phyloP scores from a whole-genome alignment of 345 rosid species.

The Gossypium herbaceum region DNA sequence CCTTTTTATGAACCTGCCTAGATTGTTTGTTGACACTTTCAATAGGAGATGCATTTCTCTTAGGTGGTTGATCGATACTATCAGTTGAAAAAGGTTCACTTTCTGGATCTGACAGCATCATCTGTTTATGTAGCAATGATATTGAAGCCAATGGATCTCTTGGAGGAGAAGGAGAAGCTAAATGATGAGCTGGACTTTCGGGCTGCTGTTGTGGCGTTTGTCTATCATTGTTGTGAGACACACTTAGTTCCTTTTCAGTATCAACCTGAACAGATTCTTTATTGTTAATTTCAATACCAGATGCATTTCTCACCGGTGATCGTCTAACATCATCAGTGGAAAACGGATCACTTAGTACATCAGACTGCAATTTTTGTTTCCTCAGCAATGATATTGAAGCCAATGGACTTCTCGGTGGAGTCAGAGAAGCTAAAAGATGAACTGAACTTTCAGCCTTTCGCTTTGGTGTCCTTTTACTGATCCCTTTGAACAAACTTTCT shows the following conservation, averaged over 20 bases:
- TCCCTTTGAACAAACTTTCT: conserved; percentile 41
- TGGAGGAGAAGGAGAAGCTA: conserved; percentile 46
- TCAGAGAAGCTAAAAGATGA: conserved; percentile 34
- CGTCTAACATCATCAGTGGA: conserved; percentile 35
- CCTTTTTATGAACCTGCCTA: conserved; percentile 36
- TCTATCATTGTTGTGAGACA: conserved; percentile 7
- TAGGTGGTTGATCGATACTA: conserved; percentile 30
- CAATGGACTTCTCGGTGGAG: conserved; percentile 44
- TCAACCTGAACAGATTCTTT: conserved; percentile 35
- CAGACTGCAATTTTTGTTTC: conserved; percentile 30
- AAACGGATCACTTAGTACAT: conserved; percentile 41
- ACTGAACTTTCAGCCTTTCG: conserved; percentile 26
- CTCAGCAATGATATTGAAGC: conserved; percentile 39
- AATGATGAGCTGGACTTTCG: conserved; percentile 23
- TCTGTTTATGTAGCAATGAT: conserved; percentile 31
- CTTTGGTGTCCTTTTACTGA: conserved; percentile 28
- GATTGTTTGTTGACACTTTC: conserved; percentile 22
- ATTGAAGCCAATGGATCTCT: conserved; percentile 44
- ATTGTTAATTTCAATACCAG: conserved; percentile 12
- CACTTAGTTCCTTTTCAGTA: conserved; percentile 26
- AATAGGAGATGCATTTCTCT: conserved; percentile 23
- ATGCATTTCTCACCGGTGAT: conserved; percentile 26
- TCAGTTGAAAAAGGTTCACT: conserved; percentile 49
- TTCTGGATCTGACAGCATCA: conserved; percentile 26
- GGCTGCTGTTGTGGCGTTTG: conserved; percentile 16